These are phyloP conservation scores for Omphalotus guepiniiformis DNA, from an alignment of 768 basidiomycete genomes.

Conservation along the genomic window DNA sequence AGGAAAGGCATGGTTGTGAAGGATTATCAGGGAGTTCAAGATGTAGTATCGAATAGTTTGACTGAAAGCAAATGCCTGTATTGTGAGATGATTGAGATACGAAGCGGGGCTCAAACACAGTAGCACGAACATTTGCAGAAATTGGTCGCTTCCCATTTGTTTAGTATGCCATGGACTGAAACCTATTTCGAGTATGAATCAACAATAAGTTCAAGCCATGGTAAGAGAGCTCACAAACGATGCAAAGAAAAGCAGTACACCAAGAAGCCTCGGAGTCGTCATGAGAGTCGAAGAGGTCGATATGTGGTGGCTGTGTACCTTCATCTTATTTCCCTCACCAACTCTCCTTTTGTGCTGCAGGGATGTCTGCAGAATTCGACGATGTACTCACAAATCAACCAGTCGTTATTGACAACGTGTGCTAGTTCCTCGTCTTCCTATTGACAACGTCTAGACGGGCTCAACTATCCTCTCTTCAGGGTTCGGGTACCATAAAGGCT, in stretches of 20 bases:
- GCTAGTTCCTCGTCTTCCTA: constrained; percentile 20
- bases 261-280: not conserved
- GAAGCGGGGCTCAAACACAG: not conserved
- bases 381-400: constrained; percentile 98
- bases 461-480: constrained; percentile 46
- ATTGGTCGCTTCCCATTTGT: constrained; percentile 87
- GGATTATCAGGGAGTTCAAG: constrained; percentile 80
- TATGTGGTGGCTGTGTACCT: not conserved
- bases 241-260: constrained; percentile 1
- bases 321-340: constrained; percentile 5
- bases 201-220: constrained; percentile 8
- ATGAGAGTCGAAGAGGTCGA: not conserved
- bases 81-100: constrained; percentile 9
- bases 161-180: constrained; percentile 40
- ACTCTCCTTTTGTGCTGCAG: too few relatives aligned
- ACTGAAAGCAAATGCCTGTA: constrained; percentile 85
- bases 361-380: constrained; percentile 85
- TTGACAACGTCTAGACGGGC: constrained; percentile 20
- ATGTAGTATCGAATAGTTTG: constrained; percentile 83
- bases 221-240: constrained; percentile 9
- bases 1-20: constrained; percentile 86
- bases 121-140: constrained; percentile 77
- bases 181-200: constrained; percentile 23
- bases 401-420: constrained; percentile 97
- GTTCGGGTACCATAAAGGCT: constrained; percentile 97